Conservation (phyloP, 257 asterid species). For the Voacanga thouarsii region DNA sequence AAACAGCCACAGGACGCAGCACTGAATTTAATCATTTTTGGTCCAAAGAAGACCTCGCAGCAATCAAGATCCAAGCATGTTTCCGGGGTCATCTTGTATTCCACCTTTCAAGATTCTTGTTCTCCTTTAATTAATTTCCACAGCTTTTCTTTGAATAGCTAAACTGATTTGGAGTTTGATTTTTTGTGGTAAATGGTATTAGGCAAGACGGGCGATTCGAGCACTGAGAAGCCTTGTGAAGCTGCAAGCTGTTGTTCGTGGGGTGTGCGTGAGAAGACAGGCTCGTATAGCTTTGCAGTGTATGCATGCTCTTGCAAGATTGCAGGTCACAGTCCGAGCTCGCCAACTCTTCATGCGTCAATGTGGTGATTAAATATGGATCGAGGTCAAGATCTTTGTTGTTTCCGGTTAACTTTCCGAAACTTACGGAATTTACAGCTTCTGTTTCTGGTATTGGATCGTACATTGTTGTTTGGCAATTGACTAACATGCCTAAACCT, state of each 20-base stretch:
- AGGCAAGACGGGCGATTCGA: constrained; percentile 68
- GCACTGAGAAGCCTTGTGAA: constrained; percentile 67
- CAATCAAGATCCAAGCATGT: constrained; percentile 64
- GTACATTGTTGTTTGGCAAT: not conserved
- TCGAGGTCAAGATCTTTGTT: too few relatives aligned
- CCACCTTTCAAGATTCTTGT: not conserved
- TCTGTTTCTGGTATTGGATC: too few relatives aligned
- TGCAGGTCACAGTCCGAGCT: constrained; percentile 68
- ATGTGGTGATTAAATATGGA: not conserved
- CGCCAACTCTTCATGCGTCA: constrained; percentile 40
- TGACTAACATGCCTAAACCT: too few relatives aligned
- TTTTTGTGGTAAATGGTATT: not conserved
- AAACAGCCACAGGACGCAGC: constrained; percentile 18
- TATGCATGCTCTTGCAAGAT: constrained; percentile 73
- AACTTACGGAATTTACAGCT: not conserved
- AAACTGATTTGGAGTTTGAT: not conserved
- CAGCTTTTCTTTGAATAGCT: not conserved
- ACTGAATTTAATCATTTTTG: constrained; percentile 21
- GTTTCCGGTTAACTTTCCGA: too few relatives aligned
- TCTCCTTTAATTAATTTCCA: not conserved
- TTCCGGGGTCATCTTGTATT: constrained; percentile 73
- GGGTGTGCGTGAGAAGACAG: constrained; percentile 65
- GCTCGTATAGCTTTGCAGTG: constrained; percentile 67
- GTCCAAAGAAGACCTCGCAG: constrained; percentile 59
- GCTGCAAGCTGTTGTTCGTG: constrained; percentile 77